Base-by-base conservation (phyloP, 129 eudicot species). In the Artemisia argyi region DNA sequence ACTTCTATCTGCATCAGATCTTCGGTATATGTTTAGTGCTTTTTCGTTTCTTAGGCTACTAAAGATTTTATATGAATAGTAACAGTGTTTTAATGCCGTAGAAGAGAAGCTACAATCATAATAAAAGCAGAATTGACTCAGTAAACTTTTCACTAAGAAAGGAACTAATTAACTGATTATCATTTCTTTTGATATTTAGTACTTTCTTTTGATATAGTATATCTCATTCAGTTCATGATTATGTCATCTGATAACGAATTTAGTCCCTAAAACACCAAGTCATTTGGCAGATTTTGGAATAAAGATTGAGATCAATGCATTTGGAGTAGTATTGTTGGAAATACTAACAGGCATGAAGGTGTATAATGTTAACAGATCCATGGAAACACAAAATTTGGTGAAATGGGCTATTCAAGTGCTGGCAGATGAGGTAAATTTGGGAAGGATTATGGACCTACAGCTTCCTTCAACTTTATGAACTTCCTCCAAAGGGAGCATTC, bases 271-370 rank as follows among this genome's bases (percentile, higher is more conserved):
- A 24, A 24, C 28, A 24, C 28, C 28, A 0, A 1, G 28, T 55
- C 79, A 3, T 55, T 55, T 55, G 42, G 71, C 53, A 79, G 83
- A 56, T 73, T 51, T 15, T 66, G 28, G 62, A 62, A 22, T 80
- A 28, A 68, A 73, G 76, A 68, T 66, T 19, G 83, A 80, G 66
- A 58, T 84, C 65, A 80, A 80, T 68, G 63, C 77, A 42, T 80
- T 80, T 69, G 83, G 85, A 49, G 85, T 79, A 2, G 75, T 77
- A 48, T 65, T 84, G 65, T 64, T 80, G 69, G 76, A 84, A 73
- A 59, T 79, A 3, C 75, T 73, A 35, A 73, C 83, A 66, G 85
- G 76, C 57, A 71, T 46, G 78, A 74, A 54, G 69, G 84, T 74
- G 67, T 71, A 13, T 70, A 83, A 79, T 56, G 10, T 14, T 50